Percentiles rank a stretch among this genome's conserved stretches.
These are phyloP conservation scores for Lunasporangiospora selenospora DNA, from an alignment of 192 early-diverging fungal species.

Conservation along the genomic window DNA sequence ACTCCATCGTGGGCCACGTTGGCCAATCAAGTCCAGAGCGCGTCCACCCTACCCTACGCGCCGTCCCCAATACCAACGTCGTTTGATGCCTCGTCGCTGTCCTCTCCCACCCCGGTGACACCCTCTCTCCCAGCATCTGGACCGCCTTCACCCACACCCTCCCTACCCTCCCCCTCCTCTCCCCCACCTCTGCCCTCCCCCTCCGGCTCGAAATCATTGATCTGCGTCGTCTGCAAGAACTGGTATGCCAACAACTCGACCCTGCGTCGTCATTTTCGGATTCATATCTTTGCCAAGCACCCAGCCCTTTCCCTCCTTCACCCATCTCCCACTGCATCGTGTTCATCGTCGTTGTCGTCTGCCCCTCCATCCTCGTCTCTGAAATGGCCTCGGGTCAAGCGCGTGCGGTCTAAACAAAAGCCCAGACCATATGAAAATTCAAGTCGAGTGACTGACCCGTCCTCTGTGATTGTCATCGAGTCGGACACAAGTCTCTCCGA, in stretches of 20 bases:
- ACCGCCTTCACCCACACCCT: neutral
- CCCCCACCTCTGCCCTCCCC: neutral
- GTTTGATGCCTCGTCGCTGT: neutral
- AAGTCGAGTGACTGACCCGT: too few species aligned
- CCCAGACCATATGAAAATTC: too few species aligned
- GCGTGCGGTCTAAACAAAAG: too few species aligned
- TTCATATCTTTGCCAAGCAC: slow-evolving; percentile 20
- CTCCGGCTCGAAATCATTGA: neutral
- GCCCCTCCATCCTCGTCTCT: too few species aligned
- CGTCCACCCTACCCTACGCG: too few species aligned
- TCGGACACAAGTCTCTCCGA: too few species aligned
- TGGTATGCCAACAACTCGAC: slow-evolving; percentile 44
- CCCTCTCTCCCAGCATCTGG: neutral
- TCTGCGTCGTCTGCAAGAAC: slow-evolving; percentile 22
- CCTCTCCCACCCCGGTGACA: neutral
- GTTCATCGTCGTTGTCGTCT: too few species aligned
- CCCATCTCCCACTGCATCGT: too few species aligned
- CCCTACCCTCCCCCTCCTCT: neutral
- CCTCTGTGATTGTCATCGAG: too few species aligned
- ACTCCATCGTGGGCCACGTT: too few species aligned
- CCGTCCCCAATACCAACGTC: neutral
- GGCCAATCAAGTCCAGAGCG: too few species aligned
- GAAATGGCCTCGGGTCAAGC: too few species aligned
- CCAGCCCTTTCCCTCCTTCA: neutral
- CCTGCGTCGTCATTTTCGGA: slow-evolving; percentile 25